These are phyloP conservation scores for Musa itinerans DNA, from an alignment of 176 grass and related monocot species.

Conservation along the genomic window DNA sequence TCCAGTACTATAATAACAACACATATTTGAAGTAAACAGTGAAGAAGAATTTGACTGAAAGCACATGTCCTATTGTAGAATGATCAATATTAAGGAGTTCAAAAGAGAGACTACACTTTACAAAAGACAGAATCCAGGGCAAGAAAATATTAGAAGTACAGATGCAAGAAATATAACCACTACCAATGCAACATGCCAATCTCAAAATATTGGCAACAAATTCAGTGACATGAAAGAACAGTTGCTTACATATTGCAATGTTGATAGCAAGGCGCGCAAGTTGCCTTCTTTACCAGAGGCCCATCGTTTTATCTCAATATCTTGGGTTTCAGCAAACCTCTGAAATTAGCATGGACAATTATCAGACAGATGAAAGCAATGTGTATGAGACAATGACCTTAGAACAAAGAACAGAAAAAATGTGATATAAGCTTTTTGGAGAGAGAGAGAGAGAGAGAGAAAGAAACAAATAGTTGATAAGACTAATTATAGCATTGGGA, in stretches of 20 bases:
- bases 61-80: neutral
- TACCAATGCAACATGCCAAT: neutral
- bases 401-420: neutral
- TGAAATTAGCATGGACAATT: slow-evolving; percentile 35
- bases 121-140: neutral
- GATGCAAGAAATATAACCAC: neutral
- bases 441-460: neutral
- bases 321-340: slow-evolving; percentile 65
- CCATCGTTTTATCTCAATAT: slow-evolving; percentile 96
- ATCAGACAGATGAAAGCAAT: slow-evolving; percentile 22
- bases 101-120: neutral
- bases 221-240: slow-evolving; percentile 12
- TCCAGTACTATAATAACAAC: neutral
- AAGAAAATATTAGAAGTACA: neutral
- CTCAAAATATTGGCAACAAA: slow-evolving; percentile 2
- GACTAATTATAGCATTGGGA: neutral
- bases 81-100: neutral
- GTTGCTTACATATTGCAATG: slow-evolving; percentile 80
- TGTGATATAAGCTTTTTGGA: neutral
- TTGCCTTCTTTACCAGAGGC: slow-evolving; percentile 95
- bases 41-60: neutral
- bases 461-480: slow-evolving; percentile 2
- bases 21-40: neutral
- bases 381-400: slow-evolving; percentile 9
- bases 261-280: slow-evolving; percentile 81